Evolutionary conservation across 164 flowering plant genomes (phyloP).

Genomic region (Chloranthus sessilifolius): DNA sequence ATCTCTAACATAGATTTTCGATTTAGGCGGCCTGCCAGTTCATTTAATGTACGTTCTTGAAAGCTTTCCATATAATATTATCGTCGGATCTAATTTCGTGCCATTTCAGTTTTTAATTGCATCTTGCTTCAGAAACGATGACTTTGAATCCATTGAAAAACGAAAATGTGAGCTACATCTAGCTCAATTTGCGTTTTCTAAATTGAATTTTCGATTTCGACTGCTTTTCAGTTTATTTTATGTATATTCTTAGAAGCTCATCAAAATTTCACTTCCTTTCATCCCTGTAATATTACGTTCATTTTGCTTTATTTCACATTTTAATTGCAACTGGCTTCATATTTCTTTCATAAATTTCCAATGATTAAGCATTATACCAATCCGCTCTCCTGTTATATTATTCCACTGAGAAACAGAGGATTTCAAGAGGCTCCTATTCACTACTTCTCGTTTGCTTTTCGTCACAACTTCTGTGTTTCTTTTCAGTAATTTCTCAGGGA

Average conservation of each 20-base stretch:
- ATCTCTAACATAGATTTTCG: not conserved
- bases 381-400: no score
- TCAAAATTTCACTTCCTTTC: not conserved
- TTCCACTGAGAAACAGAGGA: no score
- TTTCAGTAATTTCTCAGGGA: slow-evolving; percentile 82
- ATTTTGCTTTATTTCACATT: no score
- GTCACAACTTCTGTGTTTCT: not conserved
- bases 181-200: not conserved
- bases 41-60: not conserved
- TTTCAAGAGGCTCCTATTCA: not conserved
- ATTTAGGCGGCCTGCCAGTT: not conserved
- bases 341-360: no score
- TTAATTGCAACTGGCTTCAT: no score
- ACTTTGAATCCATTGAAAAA: slow-evolving; percentile 88
- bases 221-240: not conserved
- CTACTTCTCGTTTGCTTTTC: not conserved
- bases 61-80: not conserved
- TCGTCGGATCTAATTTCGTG: not conserved
- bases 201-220: no score
- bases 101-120: not conserved
- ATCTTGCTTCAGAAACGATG: slow-evolving; percentile 37
- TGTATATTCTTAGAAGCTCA: not conserved
- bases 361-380: no score
- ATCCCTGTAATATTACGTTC: not conserved
- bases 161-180: slow-evolving; percentile 35